Evolutionary conservation across 2,329 filamentous ascomycete species (phyloP), one percentile per base, ranked within the genome.

Genomic region (Beauveria brongniartii): DNA sequence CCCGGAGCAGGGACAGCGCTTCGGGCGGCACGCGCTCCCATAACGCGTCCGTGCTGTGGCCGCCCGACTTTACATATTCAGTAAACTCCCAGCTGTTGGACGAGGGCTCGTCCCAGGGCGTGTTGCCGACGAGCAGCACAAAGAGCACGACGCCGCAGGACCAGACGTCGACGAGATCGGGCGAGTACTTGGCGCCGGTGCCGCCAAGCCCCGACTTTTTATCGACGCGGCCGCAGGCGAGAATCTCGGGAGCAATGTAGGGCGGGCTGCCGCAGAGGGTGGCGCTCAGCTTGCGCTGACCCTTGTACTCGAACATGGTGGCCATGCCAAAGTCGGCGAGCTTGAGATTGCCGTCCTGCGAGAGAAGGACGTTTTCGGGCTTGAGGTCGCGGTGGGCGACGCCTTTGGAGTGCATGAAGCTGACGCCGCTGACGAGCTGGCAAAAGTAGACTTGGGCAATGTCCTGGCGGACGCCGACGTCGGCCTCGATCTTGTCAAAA

Each of bases 401-500:
- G 22, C 94, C 94, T 73, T 94, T 97, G 40, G 90, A 91, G 75
- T 99, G 94, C 83, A 97, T 95, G 76, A 92, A 99, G 70, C 88
- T 88, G 64, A 97, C 90, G 9, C 93, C 94, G 70, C 87, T 87
- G 67, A 97, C 83, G 64, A 99, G 83, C 76, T 99, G 94, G 3
- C 88, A 83, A 73, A 99, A 99, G 78, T 97, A 99, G 64, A 97
- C 85, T 72, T 99, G 95, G 40, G 94, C 93, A 70, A 99, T 91
- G 71, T 97, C 91, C 73, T 96, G 87, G 7, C 88, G 85, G n/a
- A 97, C 91, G 53, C 94, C 94, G 50, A 93, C 90, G 73, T 99
- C 94, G 20, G 94, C 92, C 76, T 99, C 95, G 68, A 99, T 97
- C 79, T 99, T 99, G 84, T 99, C 94, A 73, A 99, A 99, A 8